Conservation (phyloP, 164 flowering plant species). For the grape (Vitis vinifera) region ASM3070453v1 NC_081813.1:6354001-6354500, state of each 20-base stretch:
- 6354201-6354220: slow-evolving; percentile 38
- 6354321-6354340: slow-evolving; percentile 48
- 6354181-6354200: slow-evolving; percentile 43
- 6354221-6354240: slow-evolving; percentile 22
- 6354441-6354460: slow-evolving; percentile 2
- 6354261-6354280: too few species aligned
- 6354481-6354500: slow-evolving; percentile 20
- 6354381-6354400: slow-evolving; percentile 22
- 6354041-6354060: too few species aligned
- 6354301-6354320: slow-evolving; percentile 15
- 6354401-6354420: slow-evolving; percentile 27
- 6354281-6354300: too few species aligned
- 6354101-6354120: too few species aligned
- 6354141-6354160: too few species aligned
- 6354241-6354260: slow-evolving; percentile 30
- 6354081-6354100: too few species aligned
- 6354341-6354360: slow-evolving; percentile 27
- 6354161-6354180: slow-evolving; percentile 23
- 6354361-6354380: slow-evolving; percentile 26
- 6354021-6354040: too few species aligned
- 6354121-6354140: too few species aligned
- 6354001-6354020: too few species aligned
- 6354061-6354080: too few species aligned
- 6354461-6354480: slow-evolving; percentile 10
- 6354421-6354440: slow-evolving; percentile 3